A percentile compares a stretch with the other conserved stretches of the same genome.
Evolutionary conservation across 1,284 basidiomycete genomes (phyloP).

Genomic region (Porogramme epimiltina): DNA sequence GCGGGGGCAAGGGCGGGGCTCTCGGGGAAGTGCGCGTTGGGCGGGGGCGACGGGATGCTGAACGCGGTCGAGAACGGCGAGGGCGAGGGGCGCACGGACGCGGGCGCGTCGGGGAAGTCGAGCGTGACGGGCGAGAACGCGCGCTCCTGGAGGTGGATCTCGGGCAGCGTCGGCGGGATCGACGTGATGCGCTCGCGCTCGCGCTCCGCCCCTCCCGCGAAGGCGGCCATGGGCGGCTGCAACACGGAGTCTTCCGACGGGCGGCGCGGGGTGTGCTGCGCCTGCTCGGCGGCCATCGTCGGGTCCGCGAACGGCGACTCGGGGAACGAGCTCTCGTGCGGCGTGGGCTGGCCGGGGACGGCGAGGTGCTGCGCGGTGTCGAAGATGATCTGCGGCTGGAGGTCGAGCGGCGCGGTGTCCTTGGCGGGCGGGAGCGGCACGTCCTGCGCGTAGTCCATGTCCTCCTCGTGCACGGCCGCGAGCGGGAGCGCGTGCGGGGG

Average conservation of each 20-base stretch:
- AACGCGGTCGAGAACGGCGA: conserved; percentile 29
- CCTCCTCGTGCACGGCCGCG: conserved; percentile 33
- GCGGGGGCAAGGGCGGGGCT: conserved; percentile 27
- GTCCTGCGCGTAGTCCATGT: conserved; percentile 19
- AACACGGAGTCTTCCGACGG: conserved; percentile 41
- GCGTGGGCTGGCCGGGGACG: conserved; percentile 7
- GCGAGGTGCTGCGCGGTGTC: conserved; percentile 12
- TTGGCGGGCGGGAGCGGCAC: conserved; percentile 4
- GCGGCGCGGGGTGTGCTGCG: conserved; percentile 24
- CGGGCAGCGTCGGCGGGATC: conserved; percentile 54
- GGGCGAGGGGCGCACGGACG: conserved; percentile 21
- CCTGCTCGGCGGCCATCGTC: conserved; percentile 25
- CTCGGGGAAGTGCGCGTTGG: conserved; percentile 24
- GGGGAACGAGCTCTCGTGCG: conserved; percentile 17
- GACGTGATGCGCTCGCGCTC: conserved; percentile 47
- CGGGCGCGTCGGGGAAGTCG: conserved; percentile 33
- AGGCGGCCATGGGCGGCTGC: conserved; percentile 42
- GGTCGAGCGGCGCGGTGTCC: conserved; percentile 14
- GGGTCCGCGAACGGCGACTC: conserved; percentile 29
- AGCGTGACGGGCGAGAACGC: conserved; percentile 39
- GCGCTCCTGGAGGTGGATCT: conserved; percentile 41
- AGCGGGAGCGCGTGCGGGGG: conserved; percentile 41
- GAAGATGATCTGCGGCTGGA: conserved; percentile 14
- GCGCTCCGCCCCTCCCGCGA: conserved; percentile 14
- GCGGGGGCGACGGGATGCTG: conserved; percentile 27